phyloP scores from a whole-genome alignment of 805 yeast genomes.

The Candida arabinofermentans region DNA sequence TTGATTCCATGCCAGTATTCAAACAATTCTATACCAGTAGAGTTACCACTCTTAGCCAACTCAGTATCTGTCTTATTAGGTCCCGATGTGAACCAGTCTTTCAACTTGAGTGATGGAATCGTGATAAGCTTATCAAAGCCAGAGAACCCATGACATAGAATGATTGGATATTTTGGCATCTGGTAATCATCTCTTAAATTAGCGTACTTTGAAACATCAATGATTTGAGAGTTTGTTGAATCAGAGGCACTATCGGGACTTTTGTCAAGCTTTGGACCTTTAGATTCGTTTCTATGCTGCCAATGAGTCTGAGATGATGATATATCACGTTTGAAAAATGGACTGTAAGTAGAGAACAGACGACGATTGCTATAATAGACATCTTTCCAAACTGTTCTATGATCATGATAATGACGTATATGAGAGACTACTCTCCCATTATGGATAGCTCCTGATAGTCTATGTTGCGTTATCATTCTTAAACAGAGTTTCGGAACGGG shows the following conservation, averaged over 20 bases:
- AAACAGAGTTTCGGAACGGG: not conserved
- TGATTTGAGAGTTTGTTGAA: slow-evolving; percentile 8
- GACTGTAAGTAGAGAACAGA: not conserved
- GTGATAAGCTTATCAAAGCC: slow-evolving; percentile 69
- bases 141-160: slow-evolving; percentile 81
- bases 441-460: no score
- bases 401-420: no score
- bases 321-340: not conserved
- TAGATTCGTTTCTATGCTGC: not conserved
- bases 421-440: no score
- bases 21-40: slow-evolving; percentile 36
- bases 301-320: not conserved
- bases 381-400: no score
- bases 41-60: not conserved
- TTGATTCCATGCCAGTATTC: slow-evolving; percentile 85
- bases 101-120: slow-evolving; percentile 18
- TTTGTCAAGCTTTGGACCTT: slow-evolving; percentile 10
- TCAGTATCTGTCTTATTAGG: slow-evolving; percentile 8
- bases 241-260: slow-evolving; percentile 8
- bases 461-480: no score
- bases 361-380: no score
- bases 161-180: slow-evolving; percentile 69
- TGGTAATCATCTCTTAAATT: slow-evolving; percentile 37
- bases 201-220: slow-evolving; percentile 31
- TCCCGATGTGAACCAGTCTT: slow-evolving; percentile 10